Conservation (phyloP, 2,329 filamentous ascomycete genomes). For the Ophiostoma perfectum region DNA sequence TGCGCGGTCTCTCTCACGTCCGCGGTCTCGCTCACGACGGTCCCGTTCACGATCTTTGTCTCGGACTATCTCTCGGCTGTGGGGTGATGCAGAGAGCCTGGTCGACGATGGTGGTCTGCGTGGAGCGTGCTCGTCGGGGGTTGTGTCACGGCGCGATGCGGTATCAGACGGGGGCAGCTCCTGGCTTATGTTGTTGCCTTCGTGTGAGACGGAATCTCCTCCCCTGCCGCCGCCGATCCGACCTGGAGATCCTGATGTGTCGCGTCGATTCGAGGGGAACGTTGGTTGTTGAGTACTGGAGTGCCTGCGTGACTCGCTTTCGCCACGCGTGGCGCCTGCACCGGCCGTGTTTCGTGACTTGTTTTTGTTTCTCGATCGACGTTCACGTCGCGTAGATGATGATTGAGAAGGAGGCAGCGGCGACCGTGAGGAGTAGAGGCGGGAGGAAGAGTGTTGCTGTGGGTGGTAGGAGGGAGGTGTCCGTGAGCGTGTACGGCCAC, state of each 20-base stretch:
- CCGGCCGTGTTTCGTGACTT: background rate
- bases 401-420: constrained; percentile 26
- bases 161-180: background rate
- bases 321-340: background rate
- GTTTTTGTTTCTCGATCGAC: background rate
- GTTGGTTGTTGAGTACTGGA: background rate
- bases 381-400: background rate
- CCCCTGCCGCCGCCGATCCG: background rate
- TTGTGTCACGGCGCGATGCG: background rate
- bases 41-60: constrained; percentile 13
- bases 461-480: background rate
- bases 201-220: background rate
- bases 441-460: background rate
- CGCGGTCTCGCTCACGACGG: background rate
- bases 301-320: background rate
- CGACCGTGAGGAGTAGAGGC: constrained; percentile 13
- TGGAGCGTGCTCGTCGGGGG: no score
- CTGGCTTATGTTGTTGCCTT: background rate
- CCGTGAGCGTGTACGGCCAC: background rate
- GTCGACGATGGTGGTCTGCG: background rate
- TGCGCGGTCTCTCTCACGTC: background rate
- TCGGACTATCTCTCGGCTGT: constrained; percentile 17
- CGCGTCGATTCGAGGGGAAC: background rate
- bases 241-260: background rate
- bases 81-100: constrained; percentile 1